These are phyloP conservation scores for Colletotrichum viniferum DNA, from an alignment of 2,329 filamentous ascomycete genomes.

Conservation along the genomic window DNA sequence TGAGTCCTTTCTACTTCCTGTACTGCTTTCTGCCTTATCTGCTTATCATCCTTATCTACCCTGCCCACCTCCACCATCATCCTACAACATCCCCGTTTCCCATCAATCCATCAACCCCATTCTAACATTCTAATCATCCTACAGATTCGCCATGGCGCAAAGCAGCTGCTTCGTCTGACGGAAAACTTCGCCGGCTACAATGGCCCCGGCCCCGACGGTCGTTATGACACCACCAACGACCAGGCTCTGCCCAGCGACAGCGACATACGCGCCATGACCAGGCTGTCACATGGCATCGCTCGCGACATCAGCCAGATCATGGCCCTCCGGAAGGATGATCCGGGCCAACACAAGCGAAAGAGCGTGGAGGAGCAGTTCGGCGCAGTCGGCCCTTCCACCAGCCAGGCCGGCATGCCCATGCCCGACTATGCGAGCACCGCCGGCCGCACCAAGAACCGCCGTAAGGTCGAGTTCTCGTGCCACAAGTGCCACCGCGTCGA, in stretches of 20 bases:
- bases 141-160: constrained; percentile 10
- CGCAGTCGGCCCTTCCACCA: not conserved
- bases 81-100: not conserved
- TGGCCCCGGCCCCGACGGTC: not conserved
- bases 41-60: not conserved
- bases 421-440: not conserved
- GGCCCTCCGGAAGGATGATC: not conserved
- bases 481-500: constrained; percentile 68
- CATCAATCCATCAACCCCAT: not conserved
- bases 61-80: not conserved
- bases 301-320: constrained; percentile 12
- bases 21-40: not conserved
- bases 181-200: not conserved
- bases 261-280: constrained; percentile 11
- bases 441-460: constrained; percentile 30
- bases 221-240: not conserved
- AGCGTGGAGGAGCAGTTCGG: not conserved
- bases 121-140: not conserved
- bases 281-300: constrained; percentile 13
- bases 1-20: not conserved
- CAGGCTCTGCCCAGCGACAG: not conserved
- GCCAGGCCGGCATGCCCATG: not conserved
- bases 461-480: constrained; percentile 29
- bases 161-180: constrained; percentile 2
- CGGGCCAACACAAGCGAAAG: not conserved